These are phyloP conservation scores for Silybum marianum DNA, from an alignment of 129 eudicot species.

Conservation along the genomic window DNA sequence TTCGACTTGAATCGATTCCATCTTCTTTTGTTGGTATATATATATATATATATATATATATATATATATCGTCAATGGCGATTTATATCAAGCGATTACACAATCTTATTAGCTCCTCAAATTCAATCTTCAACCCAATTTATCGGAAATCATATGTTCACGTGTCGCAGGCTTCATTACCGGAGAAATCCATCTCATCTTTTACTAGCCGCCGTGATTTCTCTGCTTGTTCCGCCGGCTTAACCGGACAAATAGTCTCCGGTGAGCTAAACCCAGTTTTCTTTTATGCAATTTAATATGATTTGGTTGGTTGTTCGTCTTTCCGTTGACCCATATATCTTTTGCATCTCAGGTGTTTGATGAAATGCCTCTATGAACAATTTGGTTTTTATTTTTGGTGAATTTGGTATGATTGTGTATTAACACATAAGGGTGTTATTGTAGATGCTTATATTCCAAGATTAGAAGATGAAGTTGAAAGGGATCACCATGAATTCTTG, in stretches of 20 bases:
- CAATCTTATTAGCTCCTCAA: constrained; percentile 6
- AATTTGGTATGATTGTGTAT: neutral
- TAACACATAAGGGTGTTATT: constrained; percentile 24
- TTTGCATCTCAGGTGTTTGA: constrained; percentile 41
- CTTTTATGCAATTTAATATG: neutral
- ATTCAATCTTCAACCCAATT: constrained; percentile 20
- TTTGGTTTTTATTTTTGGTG: neutral
- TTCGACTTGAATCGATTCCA: neutral
- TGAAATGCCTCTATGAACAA: constrained; percentile 36
- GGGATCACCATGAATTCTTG: constrained; percentile 36
- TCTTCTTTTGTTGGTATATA: constrained; percentile 3
- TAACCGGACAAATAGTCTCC: constrained; percentile 23
- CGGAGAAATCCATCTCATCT: constrained; percentile 11
- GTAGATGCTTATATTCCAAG: constrained; percentile 39
- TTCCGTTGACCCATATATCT: neutral
- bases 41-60: too few species aligned
- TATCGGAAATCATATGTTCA: neutral
- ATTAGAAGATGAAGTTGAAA: constrained; percentile 45
- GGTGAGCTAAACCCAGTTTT: constrained; percentile 24
- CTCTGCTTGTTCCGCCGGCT: constrained; percentile 25
- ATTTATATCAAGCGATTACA: constrained; percentile 25
- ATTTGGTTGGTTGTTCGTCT: neutral
- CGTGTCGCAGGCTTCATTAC: constrained; percentile 8
- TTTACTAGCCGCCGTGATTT: constrained; percentile 20
- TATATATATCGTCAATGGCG: constrained; percentile 7